Base-by-base conservation (phyloP, 192 early-diverging fungal species). In the Linnemannia zychae region DNA sequence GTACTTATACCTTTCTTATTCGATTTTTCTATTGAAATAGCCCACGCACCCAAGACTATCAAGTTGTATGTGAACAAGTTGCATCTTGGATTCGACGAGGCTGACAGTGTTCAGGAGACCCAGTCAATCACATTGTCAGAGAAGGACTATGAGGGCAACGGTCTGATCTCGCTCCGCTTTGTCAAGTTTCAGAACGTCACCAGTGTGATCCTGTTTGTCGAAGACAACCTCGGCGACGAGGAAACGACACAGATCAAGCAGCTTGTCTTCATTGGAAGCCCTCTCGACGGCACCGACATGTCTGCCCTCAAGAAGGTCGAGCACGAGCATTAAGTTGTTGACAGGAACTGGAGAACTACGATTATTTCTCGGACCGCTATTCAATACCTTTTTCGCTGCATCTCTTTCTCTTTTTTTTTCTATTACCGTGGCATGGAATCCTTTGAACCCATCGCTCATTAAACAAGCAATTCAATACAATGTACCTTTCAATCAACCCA, bases 181-280 rank as follows among this genome's bases (percentile, higher is more conserved):
- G 98, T 99, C 74, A 96, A 96, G 71, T 99, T 97, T 89, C 98
- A 99, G 89, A 94, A 91, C 74, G 94, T 99, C 40, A 93, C 90
- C 70, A 95, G 88, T 75, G 65, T 99, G 69, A 92, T 95, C 65
- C 71, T 97, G 34, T 98, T 97, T 82, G 88, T 97, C n/a, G 90
- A 90, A n/a, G 93, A 97, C 77, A 99, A 99, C 78, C 83, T 96
- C 83, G 94, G 88, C 16, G 96, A 90, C 68, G 94, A 93, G 57
- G 98, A 99, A 20, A 94, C 93, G 22, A 97, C 97, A 13, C 90
- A 91, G 6, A 91, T 99, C 66, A 91, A 93, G 70, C 94, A 96
- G 87, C 78, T 99, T 66, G 89, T 90, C 34, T 92, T 97, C 53
- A 96, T 96, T 71, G 98, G 98, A 75, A 85, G 78, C 70, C 50